phyloP scores from a whole-genome alignment of 352 stramenopile genomes.

The Pythium oligandrum region DNA sequence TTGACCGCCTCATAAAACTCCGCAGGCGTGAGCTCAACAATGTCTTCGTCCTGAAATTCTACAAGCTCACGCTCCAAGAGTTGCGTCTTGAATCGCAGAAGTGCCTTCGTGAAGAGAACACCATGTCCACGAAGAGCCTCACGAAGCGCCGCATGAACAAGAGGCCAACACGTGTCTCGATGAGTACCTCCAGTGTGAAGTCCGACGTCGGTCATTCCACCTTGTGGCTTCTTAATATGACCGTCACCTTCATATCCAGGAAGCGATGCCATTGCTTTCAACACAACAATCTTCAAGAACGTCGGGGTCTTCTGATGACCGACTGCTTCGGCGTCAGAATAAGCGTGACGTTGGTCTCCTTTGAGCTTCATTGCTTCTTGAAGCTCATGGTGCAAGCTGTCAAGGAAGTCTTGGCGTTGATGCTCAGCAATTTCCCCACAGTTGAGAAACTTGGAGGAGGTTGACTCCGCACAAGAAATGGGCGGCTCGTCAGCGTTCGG shows the following conservation, averaged over 20 bases:
- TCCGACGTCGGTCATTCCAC: slow-evolving; percentile 41
- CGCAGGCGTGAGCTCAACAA: neutral
- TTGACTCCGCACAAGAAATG: slow-evolving; percentile 2
- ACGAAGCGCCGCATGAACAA: slow-evolving; percentile 27
- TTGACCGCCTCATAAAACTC: neutral
- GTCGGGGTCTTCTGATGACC: slow-evolving; percentile 42
- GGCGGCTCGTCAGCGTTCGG: slow-evolving; percentile 10
- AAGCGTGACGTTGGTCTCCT: slow-evolving; percentile 3
- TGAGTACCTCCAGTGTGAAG: slow-evolving; percentile 30
- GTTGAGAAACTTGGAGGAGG: slow-evolving; percentile 9
- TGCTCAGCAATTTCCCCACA: slow-evolving; percentile 16
- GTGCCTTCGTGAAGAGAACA: slow-evolving; percentile 29
- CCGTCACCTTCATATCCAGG: neutral
- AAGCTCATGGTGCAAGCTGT: slow-evolving; percentile 9
- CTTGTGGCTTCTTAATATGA: slow-evolving; percentile 8
- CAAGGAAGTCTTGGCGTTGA: slow-evolving; percentile 10
- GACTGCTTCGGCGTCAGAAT: neutral
- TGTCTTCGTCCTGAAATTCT: neutral
- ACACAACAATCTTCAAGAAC: slow-evolving; percentile 30
- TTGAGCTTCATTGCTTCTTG: slow-evolving; percentile 16
- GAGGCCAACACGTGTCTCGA: slow-evolving; percentile 42
- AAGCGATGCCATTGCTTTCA: slow-evolving; percentile 7
- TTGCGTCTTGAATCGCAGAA: slow-evolving; percentile 23
- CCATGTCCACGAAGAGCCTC: slow-evolving; percentile 23
- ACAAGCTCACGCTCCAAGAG: neutral